Base-by-base conservation (phyloP, 2,329 filamentous ascomycete genomes). In the Fonsecaea pedrosoi region DNA sequence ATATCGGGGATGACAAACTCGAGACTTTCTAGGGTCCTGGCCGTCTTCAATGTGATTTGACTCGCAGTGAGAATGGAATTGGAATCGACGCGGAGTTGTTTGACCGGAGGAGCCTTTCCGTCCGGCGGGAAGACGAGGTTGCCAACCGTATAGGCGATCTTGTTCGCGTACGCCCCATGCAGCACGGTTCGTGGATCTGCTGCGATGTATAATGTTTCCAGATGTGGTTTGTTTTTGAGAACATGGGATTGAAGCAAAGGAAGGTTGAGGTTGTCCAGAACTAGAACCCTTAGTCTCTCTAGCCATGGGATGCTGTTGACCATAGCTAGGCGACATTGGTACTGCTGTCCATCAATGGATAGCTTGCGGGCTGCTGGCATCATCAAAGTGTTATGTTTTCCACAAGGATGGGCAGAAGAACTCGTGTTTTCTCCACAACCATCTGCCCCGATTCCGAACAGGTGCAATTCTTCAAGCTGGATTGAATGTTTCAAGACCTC, bases 251-350 rank as follows among this genome's bases (percentile, higher is more conserved):
- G 38, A 21, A 60, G 32, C 12, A 73, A 12, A 35, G 70, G 70
- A 18, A 68, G 37, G 50, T 73, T 73, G 37, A 68, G 38, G 53
- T 71, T 71, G 32, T 66, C 64, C 12, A 73, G 32, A 30, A 69
- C 65, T 12, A 73, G 61, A 9, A 66, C 63, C 25, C 56, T 61
- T 13, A 72, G 62, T 9, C 67, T 61, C 12, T 32, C 13, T 3
- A 71, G 60, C 13, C 25, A 61, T 9, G 37, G 42, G 12, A 69
- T 54, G 32, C 54, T 55, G 55, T 70, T 65, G 45, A 67, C 25
- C 13, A 69, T 18, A 48, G 12, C 21, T 9, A 68, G 21, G 30
- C 61, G 56, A 30, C 38, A 9, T 12, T 54, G 30, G 35, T 58
- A 70, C 12, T 60, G 30, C 42, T 69, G 67, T 35, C 70, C 70